phyloP scores from a whole-genome alignment of 1,284 basidiomycete species.

The Chalciporus sp. region DNA sequence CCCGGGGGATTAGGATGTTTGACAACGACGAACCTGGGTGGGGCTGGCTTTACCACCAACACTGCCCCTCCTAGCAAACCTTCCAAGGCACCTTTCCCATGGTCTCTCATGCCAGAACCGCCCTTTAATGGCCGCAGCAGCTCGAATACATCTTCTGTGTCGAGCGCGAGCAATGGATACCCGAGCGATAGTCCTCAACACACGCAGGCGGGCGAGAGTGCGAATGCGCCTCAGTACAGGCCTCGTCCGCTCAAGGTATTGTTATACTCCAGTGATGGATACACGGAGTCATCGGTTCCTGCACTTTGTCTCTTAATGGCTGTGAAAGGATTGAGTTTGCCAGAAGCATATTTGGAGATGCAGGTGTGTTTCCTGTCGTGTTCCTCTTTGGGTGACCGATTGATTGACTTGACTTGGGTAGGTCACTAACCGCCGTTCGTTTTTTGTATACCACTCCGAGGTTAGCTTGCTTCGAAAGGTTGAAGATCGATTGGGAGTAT shows the following conservation, averaged over 20 bases:
- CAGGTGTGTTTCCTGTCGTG: conserved; percentile 41
- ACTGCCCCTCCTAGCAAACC: conserved; percentile 8
- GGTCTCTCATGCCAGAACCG: conserved; percentile 29
- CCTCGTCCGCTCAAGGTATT: conserved; percentile 70
- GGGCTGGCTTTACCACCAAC: conserved; percentile 3
- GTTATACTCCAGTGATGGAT: conserved; percentile 79
- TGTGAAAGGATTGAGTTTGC: conserved; percentile 65
- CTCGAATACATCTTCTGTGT: conserved; percentile 11
- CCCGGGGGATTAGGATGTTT: conserved; percentile 41
- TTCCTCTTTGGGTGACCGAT: not conserved
- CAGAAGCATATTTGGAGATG: conserved; percentile 89
- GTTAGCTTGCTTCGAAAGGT: conserved; percentile 75
- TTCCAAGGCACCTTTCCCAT: conserved; percentile 15
- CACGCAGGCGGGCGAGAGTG: conserved; percentile 3
- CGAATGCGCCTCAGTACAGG: conserved; percentile 19
- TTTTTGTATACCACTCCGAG: conserved; percentile 92
- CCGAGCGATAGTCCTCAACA: conserved; percentile 8
- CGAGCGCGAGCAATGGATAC: conserved; percentile 17
- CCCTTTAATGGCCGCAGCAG: conserved; percentile 18
- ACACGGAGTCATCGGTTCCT: conserved; percentile 90
- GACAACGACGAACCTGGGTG: conserved; percentile 5
- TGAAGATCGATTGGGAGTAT: conserved; percentile 54
- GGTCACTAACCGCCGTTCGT: conserved; percentile 73
- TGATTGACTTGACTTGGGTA: conserved; percentile 18
- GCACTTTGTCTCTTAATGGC: conserved; percentile 91